Evolutionary conservation across 1,139 yeast genomes (phyloP).

Genomic region (Yamadazyma atmosphaerica): DNA sequence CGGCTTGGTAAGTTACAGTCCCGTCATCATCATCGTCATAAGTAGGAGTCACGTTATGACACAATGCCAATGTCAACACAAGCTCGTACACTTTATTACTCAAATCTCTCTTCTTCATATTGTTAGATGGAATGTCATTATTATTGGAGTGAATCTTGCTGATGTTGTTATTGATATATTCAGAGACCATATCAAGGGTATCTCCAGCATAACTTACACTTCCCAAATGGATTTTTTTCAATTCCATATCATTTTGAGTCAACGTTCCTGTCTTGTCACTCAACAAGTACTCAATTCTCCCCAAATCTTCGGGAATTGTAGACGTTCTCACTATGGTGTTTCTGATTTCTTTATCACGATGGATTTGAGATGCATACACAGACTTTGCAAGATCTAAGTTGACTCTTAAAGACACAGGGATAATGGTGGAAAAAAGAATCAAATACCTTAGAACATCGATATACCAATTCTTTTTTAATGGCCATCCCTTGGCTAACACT

Average conservation of each 20-base stretch:
- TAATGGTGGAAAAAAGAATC: conserved; percentile 89
- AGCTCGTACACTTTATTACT: conserved; percentile 77
- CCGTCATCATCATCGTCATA: conserved; percentile 22
- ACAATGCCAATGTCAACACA: conserved; percentile 78
- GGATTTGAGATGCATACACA: conserved; percentile 93
- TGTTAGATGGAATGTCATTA: conserved; percentile 16
- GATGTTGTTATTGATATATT: conserved; percentile 50
- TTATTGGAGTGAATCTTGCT: conserved; percentile 15
- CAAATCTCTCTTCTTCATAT: conserved; percentile 51
- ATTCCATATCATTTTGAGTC: conserved; percentile 97
- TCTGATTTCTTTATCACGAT: conserved; percentile 77
- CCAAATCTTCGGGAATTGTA: conserved; percentile 96
- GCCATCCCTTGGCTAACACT: conserved; percentile 80
- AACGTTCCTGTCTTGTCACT: conserved; percentile 97
- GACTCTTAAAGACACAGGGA: conserved; percentile 93
- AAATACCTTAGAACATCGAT: conserved; percentile 86
- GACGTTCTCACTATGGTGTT: conserved; percentile 94
- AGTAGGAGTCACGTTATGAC: conserved; percentile 84
- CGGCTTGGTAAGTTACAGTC: conserved; percentile 81
- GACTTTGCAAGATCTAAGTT: conserved; percentile 94
- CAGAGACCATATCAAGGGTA: conserved; percentile 84
- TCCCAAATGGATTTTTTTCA: conserved; percentile 90
- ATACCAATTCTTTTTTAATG: conserved; percentile 68
- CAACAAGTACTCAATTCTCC: conserved; percentile 87
- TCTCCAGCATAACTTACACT: conserved; percentile 91